A percentile compares a stretch with the other conserved stretches of the same genome.
Evolutionary conservation across 176 grass and related monocot species (phyloP).

Genomic region (Neostapfia colusana): DNA sequence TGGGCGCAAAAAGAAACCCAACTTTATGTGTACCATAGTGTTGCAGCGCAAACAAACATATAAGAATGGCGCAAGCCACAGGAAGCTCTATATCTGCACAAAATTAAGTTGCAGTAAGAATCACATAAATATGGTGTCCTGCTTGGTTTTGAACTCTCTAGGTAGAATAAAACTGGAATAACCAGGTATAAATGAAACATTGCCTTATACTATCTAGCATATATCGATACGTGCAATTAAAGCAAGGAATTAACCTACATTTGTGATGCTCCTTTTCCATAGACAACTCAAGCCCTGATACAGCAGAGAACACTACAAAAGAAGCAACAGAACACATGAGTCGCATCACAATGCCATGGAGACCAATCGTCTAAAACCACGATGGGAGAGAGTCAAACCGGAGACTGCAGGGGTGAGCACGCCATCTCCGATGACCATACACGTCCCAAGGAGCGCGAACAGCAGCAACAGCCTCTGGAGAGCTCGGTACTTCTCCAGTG

Average conservation of each 20-base stretch:
- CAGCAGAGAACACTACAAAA: conserved; percentile 84
- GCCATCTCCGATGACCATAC: conserved; percentile 95
- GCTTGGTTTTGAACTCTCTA: not conserved
- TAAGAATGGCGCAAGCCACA: conserved; percentile 72
- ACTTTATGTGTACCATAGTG: conserved; percentile 90
- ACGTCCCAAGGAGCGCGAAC: conserved; percentile 88
- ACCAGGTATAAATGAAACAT: conserved; percentile 2
- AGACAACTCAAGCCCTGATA: conserved; percentile 87
- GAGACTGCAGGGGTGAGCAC: conserved; percentile 96
- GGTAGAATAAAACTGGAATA: not conserved
- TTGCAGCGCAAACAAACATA: conserved; percentile 93
- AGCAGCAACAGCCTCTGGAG: conserved; percentile 73
- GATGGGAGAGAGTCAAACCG: conserved; percentile 48
- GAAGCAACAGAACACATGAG: not conserved
- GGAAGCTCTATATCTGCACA: conserved; percentile 91
- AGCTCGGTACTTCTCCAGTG: conserved; percentile 74
- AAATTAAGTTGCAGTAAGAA: conserved; percentile 21
- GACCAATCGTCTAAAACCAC: not conserved
- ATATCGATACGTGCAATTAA: not conserved
- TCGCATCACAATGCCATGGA: not conserved
- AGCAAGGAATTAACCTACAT: conserved; percentile 63
- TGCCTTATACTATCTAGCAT: not conserved
- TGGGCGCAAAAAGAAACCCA: conserved; percentile 88
- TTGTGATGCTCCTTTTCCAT: conserved; percentile 76
- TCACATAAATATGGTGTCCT: not conserved